A percentile compares a stretch with the other conserved stretches of the same genome.
Evolutionary conservation across 306 rosid species (phyloP).

Genomic region (Lotus japonicus): DNA sequence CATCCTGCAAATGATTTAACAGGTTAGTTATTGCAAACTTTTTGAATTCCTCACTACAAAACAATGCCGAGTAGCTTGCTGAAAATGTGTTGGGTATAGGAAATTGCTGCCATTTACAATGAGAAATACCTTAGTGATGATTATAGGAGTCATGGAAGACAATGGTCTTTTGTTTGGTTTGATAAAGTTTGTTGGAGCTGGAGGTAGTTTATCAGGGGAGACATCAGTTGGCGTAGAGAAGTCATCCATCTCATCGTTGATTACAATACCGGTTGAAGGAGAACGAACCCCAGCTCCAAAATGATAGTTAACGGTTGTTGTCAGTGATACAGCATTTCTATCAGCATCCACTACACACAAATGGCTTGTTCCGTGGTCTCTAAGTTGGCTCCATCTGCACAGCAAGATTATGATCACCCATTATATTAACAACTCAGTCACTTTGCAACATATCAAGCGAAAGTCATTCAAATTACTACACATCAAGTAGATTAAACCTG

Average conservation of each 20-base stretch:
- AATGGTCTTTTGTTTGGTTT: conserved; percentile 74
- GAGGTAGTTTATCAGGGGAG: conserved; percentile 62
- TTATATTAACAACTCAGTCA: neutral
- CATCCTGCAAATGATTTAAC: conserved; percentile 41
- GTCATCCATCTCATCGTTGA: conserved; percentile 87
- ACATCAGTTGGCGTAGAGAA: conserved; percentile 66
- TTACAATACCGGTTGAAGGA: conserved; percentile 76
- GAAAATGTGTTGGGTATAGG: neutral
- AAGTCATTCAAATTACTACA: conserved; percentile 11
- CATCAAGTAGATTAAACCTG: conserved; percentile 37
- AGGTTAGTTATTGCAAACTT: neutral
- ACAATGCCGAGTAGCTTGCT: neutral
- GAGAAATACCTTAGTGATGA: conserved; percentile 59
- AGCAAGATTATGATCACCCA: neutral
- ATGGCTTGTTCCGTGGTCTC: conserved; percentile 95
- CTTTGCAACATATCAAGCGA: neutral
- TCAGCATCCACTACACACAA: conserved; percentile 82
- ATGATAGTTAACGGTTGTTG: conserved; percentile 51
- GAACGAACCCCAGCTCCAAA: conserved; percentile 81
- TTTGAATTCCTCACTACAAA: too few relatives aligned
- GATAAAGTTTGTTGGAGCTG: conserved; percentile 81
- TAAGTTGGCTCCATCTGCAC: conserved; percentile 90
- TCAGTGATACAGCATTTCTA: conserved; percentile 82
- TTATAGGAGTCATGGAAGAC: conserved; percentile 87
- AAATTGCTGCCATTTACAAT: neutral